Base-by-base conservation (phyloP, 164 flowering plant species). In the Umbellularia californica region DNA sequence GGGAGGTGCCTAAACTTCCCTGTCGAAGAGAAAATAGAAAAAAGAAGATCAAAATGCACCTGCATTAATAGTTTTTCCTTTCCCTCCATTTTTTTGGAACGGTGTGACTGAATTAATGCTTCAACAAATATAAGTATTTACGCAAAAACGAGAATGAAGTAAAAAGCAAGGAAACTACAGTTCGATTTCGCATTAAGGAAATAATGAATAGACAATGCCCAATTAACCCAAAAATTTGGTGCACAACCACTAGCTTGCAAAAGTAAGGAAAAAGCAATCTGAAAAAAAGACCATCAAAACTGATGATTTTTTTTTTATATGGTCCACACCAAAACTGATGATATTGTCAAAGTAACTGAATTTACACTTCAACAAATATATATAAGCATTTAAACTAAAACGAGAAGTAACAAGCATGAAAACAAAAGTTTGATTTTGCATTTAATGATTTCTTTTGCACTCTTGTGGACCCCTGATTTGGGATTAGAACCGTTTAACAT, bases 1-100 rank as follows among this genome's bases (percentile, higher is more conserved):
- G 99, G 99, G 55, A 95, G 95, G 70, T 95, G 99, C 82, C 99
- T 86, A 77, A 95, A 95, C 80, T 92, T 95, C 33, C 99, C 99
- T 95, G 83, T 58, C 20, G 12, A 72, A 68, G 14, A 25, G 35
- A 72, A 74, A 23, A 19, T 50, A 58, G 50, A 13, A 17, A 63
- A 68, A 52, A 13, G 6, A 58, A 2, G 22, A 51, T 24, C 50
- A n/a, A 47, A 0, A 58, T 28, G 23, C 58, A n/a, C 41, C 25
- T 2, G 55, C 17, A 23, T 69, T 11, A 69, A 69, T 69, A 47
- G 11, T 7, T 7, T 41, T 41, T 9, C 20, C 60, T 15, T 55
- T 15, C 17, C 60, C 60, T 3, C 60, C 5, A 0, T 3, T 55
- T 55, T 55, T 55, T 55, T 55, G n/a, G 60, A 55, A 17, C 3